Conservation (phyloP, 2,329 filamentous ascomycete species). For the Didymosphaeria variabile region DNA sequence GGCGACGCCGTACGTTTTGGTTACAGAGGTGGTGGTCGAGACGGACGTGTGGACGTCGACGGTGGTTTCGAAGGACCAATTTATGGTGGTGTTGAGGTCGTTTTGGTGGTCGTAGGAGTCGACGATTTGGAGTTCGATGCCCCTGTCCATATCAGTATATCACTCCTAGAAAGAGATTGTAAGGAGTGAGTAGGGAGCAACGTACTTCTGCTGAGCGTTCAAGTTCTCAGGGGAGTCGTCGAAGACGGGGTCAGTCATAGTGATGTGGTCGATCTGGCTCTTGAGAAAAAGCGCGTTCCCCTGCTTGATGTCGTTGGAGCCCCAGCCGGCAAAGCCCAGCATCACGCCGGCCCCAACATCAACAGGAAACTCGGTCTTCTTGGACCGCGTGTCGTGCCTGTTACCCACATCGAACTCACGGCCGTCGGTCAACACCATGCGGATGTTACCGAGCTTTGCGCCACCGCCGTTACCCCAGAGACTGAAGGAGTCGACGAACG, state of each 20-base stretch:
- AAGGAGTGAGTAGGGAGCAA: background rate
- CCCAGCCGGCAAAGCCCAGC: background rate
- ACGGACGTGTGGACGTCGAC: background rate
- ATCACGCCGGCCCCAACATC: constrained; percentile 6
- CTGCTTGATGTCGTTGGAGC: constrained; percentile 2
- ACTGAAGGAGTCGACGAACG: constrained; percentile 2
- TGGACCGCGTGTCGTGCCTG: background rate
- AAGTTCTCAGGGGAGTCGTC: constrained; percentile 6
- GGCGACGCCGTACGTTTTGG: constrained; percentile 5
- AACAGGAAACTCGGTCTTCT: constrained; percentile 2
- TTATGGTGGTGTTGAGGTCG: constrained; percentile 1
- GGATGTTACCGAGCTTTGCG: background rate
- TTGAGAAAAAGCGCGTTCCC: background rate
- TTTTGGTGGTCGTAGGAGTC: constrained; percentile 4
- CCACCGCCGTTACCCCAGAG: constrained; percentile 4
- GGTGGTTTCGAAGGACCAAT: background rate
- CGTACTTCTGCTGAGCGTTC: constrained; percentile 6
- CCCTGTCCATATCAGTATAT: background rate
- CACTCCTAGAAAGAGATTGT: background rate
- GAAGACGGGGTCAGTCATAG: constrained; percentile 2
- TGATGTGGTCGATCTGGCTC: constrained; percentile 8
- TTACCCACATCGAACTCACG: constrained; percentile 6
- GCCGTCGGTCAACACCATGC: background rate
- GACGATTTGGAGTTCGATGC: constrained; percentile 5
- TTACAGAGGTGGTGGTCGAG: background rate